Percentiles rank a stretch among this genome's conserved stretches.
Conservation (phyloP, 768 basidiomycete species). For the Tulasnella sp. region DNA sequence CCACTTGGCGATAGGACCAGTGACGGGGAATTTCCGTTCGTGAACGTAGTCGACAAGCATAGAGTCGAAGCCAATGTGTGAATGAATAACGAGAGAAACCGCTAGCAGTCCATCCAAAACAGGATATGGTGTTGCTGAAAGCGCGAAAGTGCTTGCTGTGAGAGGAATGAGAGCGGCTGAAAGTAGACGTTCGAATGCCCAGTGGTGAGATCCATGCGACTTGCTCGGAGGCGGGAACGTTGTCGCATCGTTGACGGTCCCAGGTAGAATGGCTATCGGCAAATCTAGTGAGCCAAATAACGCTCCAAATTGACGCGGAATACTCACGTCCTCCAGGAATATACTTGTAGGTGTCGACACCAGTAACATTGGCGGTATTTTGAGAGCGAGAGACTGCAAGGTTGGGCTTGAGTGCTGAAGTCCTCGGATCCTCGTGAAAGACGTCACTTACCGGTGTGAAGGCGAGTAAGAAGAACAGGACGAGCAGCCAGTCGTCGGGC, state of each 20-base stretch:
- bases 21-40: slow-evolving; percentile 80
- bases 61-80: slow-evolving; percentile 89
- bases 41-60: slow-evolving; percentile 85
- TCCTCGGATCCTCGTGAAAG: not conserved
- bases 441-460: slow-evolving; percentile 13
- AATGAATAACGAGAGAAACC: slow-evolving; percentile 83
- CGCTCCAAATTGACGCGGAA: not conserved
- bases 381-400: not conserved
- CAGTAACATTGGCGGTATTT: slow-evolving; percentile 1
- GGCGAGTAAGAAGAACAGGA: slow-evolving; percentile 9
- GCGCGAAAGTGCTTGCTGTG: slow-evolving; percentile 78
- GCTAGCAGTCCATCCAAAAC: slow-evolving; percentile 85
- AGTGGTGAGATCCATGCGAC: slow-evolving; percentile 82
- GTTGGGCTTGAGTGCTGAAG: not conserved
- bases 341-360: slow-evolving; percentile 18
- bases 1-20: slow-evolving; percentile 70
- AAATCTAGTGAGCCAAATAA: not conserved
- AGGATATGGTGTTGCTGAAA: slow-evolving; percentile 67
- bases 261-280: slow-evolving; percentile 61
- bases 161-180: slow-evolving; percentile 82
- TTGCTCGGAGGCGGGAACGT: slow-evolving; percentile 75
- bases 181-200: slow-evolving; percentile 88
- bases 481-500: slow-evolving; percentile 2
- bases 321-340: slow-evolving; percentile 26
- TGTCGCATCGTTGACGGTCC: slow-evolving; percentile 92